Percentiles rank a stretch among this genome's conserved stretches.
Evolutionary conservation across 2,329 filamentous ascomycete species (phyloP).

Genomic region (Paecilomyces sp.): DNA sequence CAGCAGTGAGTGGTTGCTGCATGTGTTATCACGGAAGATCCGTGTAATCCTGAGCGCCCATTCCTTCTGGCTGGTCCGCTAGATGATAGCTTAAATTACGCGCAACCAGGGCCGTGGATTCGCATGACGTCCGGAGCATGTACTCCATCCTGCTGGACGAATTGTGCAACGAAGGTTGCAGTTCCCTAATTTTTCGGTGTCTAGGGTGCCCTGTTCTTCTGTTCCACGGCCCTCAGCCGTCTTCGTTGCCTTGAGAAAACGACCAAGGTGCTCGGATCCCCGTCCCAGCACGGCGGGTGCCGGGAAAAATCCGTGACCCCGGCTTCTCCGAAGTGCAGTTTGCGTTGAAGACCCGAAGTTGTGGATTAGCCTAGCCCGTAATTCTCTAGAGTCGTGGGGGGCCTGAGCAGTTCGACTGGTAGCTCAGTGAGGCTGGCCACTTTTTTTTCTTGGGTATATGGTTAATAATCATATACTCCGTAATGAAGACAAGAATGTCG

Average conservation of each 20-base stretch:
- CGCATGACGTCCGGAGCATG: neutral
- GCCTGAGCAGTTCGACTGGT: neutral
- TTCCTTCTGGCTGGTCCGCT: neutral
- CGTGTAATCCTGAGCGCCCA: neutral
- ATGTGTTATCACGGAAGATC: neutral
- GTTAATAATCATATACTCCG: neutral
- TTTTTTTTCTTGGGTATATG: too few relatives aligned
- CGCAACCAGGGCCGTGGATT: neutral
- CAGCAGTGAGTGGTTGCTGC: neutral
- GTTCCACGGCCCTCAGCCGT: neutral
- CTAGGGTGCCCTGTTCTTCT: neutral
- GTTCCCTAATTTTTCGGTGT: neutral
- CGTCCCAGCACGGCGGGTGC: neutral
- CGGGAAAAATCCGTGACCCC: neutral
- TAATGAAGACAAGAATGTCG: neutral
- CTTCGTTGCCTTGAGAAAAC: neutral
- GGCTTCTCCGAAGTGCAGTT: neutral
- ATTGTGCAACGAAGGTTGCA: neutral
- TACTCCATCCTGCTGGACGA: too few relatives aligned
- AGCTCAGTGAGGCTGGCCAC: neutral
- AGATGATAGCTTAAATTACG: neutral
- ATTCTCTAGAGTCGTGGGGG: neutral
- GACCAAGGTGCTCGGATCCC: neutral
- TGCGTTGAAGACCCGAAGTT: neutral
- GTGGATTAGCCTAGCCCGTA: neutral